These are phyloP conservation scores for Tephrocybe sp. DNA, from an alignment of 768 basidiomycete species.

Conservation along the genomic window DNA sequence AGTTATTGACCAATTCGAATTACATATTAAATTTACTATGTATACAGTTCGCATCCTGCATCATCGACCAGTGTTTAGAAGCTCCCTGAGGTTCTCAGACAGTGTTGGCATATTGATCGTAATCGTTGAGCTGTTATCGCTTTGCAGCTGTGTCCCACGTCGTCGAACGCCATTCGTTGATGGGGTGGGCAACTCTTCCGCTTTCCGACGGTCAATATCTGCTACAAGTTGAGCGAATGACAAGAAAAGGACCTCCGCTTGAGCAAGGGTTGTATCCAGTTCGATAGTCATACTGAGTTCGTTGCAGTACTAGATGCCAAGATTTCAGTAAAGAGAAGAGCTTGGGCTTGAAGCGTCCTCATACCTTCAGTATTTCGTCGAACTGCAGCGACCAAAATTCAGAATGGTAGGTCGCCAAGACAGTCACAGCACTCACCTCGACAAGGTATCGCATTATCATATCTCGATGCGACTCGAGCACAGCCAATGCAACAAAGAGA, in stretches of 20 bases:
- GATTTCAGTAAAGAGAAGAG: background rate
- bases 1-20: no score
- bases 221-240: constrained; percentile 87
- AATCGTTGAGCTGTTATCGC: constrained; percentile 7
- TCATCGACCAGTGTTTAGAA: constrained; percentile 46
- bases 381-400: constrained; percentile 44
- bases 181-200: constrained; percentile 48
- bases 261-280: constrained; percentile 90
- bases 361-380: constrained; percentile 74
- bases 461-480: constrained; percentile 93
- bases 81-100: constrained; percentile 60
- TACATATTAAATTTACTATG: no score
- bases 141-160: constrained; percentile 10
- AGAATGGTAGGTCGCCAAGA: background rate
- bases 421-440: constrained; percentile 55
- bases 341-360: constrained; percentile 9
- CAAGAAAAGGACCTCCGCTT: constrained; percentile 95
- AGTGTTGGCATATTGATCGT: constrained; percentile 44
- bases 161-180: constrained; percentile 27
- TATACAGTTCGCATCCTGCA: background rate
- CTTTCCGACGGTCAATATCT: constrained; percentile 80
- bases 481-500: constrained; percentile 92
- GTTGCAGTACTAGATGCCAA: constrained; percentile 70
- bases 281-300: constrained; percentile 97
- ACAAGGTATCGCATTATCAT: constrained; percentile 94